Base-by-base conservation (phyloP, 805 yeast genomes). In the Starmerella gropengiesseri region DNA sequence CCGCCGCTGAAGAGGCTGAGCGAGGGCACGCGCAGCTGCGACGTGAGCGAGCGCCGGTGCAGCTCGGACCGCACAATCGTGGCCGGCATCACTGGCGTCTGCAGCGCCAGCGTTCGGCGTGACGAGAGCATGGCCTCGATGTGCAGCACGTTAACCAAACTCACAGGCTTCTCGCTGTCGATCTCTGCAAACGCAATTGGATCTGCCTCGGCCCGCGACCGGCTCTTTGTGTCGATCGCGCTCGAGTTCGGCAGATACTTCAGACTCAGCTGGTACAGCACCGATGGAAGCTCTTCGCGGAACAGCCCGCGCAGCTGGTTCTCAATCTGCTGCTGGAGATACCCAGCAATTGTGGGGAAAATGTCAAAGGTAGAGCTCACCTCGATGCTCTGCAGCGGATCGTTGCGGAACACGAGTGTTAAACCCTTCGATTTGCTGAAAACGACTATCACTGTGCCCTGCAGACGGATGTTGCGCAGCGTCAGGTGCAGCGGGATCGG, bases 341-440 rank as follows among this genome's bases (percentile, higher is more conserved):
- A 81, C 45, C 75, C 72, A n/a, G 93, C 91, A 53, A 85, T 74
- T 1, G 86, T 86, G 39, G 80, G 81, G 33, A 85, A 80, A 31
- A 77, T 74, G 62, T 85, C 94, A 60, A 85, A 85, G n/a, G 94
- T 79, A 5, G 93, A 81, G 48, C 78, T 75, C 12, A 85, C 93
- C 53, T 76, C 77, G 48, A 85, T 84, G 17, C 78, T 73, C 52
- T 84, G 94, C 43, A 85, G 67, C 0, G 95, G 95, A 60, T 85
- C 95, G 60, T 85, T 85, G 53, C 87, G 73, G 63, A 85, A 85
- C 23, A 85, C 95, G 31, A 85, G 65, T 0, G 95, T 85, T 44
- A 85, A 68, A 1, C 95, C 95, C 55, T 83, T 83, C 3, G 81
- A 69, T 54, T 81, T 78, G 22, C 81, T 75, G 58, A 81, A 85